A percentile compares a stretch with the other conserved stretches of the same genome.
These are phyloP conservation scores for Clonostachys rosea DNA, from an alignment of 2,329 filamentous ascomycete species.

Conservation along the genomic window DNA sequence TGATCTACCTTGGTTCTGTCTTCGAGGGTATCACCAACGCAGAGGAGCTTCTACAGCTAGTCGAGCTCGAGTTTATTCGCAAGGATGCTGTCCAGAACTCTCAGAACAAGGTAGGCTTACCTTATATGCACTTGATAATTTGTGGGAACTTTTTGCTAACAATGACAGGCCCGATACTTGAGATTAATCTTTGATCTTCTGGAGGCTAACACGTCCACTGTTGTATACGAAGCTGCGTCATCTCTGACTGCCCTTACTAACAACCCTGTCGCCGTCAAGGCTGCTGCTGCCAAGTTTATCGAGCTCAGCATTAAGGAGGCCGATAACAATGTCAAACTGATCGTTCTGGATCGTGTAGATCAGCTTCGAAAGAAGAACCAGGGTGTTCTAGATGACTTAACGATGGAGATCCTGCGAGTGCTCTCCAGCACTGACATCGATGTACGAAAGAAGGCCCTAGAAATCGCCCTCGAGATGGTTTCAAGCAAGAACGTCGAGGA, in stretches of 20 bases:
- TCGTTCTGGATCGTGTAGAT: conserved; percentile 91
- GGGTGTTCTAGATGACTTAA: conserved; percentile 86
- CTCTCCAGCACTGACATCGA: conserved; percentile 95
- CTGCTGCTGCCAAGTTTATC: conserved; percentile 92
- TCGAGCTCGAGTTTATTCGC: conserved; percentile 94
- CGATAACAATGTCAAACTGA: conserved; percentile 99
- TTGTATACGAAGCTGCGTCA: conserved; percentile 95
- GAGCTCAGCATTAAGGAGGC: conserved; percentile 96
- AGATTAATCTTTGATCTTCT: conserved; percentile 94
- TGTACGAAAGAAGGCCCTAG: conserved; percentile 85
- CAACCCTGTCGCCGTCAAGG: conserved; percentile 97
- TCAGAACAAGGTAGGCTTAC: conserved; percentile 73
- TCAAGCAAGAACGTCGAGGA: conserved; percentile 99
- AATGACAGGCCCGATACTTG: conserved; percentile 72
- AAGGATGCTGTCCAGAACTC: conserved; percentile 95
- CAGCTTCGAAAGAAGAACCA: conserved; percentile 83
- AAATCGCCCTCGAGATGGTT: conserved; percentile 93
- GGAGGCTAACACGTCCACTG: conserved; percentile 88
- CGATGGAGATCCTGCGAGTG: conserved; percentile 95
- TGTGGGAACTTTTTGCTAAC: conserved; percentile 13
- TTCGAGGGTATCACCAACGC: conserved; percentile 94
- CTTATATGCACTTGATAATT: neutral
- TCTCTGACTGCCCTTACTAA: conserved; percentile 89
- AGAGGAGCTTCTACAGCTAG: conserved; percentile 88
- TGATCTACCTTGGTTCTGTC: conserved; percentile 80